Base-by-base conservation (phyloP, 306 rosid genomes). In the Cucumis melo region DNA sequence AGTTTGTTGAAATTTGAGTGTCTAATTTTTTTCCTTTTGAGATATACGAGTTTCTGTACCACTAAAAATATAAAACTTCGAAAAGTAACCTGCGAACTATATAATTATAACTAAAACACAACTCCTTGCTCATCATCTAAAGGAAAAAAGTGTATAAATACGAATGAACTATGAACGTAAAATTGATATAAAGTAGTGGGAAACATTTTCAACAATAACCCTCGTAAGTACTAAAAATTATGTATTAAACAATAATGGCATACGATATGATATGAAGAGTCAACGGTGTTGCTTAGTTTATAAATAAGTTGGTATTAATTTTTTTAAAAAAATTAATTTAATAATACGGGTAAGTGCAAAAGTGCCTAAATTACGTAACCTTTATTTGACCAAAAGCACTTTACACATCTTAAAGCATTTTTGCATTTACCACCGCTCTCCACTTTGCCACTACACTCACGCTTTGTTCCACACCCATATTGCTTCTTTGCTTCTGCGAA, bases 311-410 rank as follows among this genome's bases (percentile, higher is more conserved):
- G 36, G 27, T 1, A 5, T 24, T 12, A 8, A 0, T 34, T 7
- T 10, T 14, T 27, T 27, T 27, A 0, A 27, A 27, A 27, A 27
- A 27, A 0, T 1, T 0, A 3, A 27, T 44, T 59, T 59, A 5
- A 19, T 66, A 9, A 66, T 46, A 66, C n/a, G 73, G 8, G n/a
- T 29, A 62, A 42, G 39, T 70, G 75, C 39, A 70, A 70, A 67
- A 70, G 58, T 70, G 17, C 75, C 75, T 70, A 70, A 70, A 21
- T 70, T 70, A 70, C 56, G 58, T 14, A 70, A 70, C 56, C 20
- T 70, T 70, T 70, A 70, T 70, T 70, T 72, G 76, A 72, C 76
- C 60, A 10, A 72, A 46, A 46, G 16, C 60, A 72, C 59, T 72
- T 72, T 48, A 8, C 1, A 4, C 75, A 46, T 70, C n/a, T 67